These are phyloP conservation scores for Karstenula rhodostoma DNA, from an alignment of 2,329 filamentous ascomycete species.

Conservation along the genomic window DNA sequence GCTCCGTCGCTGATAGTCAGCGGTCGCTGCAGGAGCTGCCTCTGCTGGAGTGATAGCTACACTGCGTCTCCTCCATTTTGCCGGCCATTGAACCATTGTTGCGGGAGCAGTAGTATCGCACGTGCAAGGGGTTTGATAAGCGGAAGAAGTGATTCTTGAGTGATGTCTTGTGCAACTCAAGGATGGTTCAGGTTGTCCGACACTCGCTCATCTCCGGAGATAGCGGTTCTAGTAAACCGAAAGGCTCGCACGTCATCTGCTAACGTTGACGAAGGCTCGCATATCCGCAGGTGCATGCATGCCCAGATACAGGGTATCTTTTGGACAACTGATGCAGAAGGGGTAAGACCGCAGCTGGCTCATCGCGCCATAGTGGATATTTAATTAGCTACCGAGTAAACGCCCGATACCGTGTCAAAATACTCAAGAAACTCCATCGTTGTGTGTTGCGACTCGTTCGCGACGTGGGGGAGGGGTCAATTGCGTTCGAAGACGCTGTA, in stretches of 20 bases:
- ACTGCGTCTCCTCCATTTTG: conserved; percentile 26
- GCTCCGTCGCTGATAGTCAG: conserved; percentile 21
- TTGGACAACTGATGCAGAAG: not conserved
- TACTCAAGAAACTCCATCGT: not conserved
- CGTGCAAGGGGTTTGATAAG: conserved; percentile 3
- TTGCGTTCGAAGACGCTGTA: conserved; percentile 34
- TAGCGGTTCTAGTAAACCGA: conserved; percentile 7
- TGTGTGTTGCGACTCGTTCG: conserved; percentile 11
- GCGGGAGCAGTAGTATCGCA: not conserved
- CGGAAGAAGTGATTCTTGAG: not conserved
- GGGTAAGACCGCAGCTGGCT: not conserved
- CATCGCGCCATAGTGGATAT: conserved; percentile 7
- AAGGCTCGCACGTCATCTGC: conserved; percentile 5
- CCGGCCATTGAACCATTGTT: conserved; percentile 19
- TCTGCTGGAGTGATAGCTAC: conserved; percentile 6
- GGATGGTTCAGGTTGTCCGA: not conserved
- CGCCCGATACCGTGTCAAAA: not conserved
- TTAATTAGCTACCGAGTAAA: not conserved
- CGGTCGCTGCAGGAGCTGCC: not conserved
- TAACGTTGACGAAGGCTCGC: not conserved
- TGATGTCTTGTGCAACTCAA: not conserved
- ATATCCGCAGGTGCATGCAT: conserved; percentile 1
- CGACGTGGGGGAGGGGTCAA: conserved; percentile 18
- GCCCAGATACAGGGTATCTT: not conserved
- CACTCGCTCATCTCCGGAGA: not conserved